Conservation (phyloP, 345 rosid species). For the Aegle marmelos region DNA sequence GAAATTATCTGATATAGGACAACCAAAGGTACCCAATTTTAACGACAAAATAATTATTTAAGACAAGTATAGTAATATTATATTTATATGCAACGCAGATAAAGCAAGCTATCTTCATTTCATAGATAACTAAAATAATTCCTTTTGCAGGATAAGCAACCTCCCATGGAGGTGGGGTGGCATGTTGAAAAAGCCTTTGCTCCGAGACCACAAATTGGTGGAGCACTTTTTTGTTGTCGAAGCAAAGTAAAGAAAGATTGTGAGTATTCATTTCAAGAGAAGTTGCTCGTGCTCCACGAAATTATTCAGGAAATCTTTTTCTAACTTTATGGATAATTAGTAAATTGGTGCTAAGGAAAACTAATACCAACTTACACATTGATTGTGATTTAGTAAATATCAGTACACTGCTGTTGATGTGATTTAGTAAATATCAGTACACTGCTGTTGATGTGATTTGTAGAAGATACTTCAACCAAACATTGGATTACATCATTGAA, state of each 20-base stretch:
- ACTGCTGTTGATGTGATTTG: conserved; percentile 12
- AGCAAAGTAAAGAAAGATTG: conserved; percentile 6
- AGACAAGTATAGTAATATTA: not conserved
- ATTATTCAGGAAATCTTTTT: no score
- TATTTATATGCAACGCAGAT: not conserved
- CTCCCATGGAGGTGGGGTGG: conserved; percentile 6
- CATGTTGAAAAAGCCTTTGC: conserved; percentile 15
- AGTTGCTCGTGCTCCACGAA: not conserved
- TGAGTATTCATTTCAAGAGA: not conserved
- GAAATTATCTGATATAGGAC: not conserved
- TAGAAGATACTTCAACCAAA: not conserved
- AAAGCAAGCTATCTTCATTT: conserved; percentile 1
- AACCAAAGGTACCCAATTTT: not conserved
- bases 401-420: conserved; percentile 8
- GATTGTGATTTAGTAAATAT: no score
- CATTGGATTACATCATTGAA: not conserved
- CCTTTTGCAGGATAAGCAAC: not conserved
- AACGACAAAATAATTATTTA: not conserved
- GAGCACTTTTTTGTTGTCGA: conserved; percentile 1
- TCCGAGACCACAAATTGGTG: not conserved
- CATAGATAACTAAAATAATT: not conserved
- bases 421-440: not conserved
- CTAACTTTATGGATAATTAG: not conserved
- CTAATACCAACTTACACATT: not conserved
- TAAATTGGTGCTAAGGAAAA: not conserved